Evolutionary conservation across 257 asterid species (phyloP).

Genomic region (Gardenia jasminoides): DNA sequence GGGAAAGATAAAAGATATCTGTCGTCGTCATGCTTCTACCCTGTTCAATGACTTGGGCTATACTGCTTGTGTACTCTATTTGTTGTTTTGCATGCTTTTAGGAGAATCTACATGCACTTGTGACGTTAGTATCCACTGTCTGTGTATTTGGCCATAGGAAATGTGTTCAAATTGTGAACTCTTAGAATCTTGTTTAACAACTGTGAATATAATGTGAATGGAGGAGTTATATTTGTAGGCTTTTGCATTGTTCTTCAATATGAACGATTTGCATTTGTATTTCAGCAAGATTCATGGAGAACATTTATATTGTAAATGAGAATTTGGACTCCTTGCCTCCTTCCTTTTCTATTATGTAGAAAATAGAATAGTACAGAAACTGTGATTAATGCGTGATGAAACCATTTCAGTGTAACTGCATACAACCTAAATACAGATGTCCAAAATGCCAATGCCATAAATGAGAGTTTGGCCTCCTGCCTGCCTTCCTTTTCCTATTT

Average conservation of each 20-base stretch:
- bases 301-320: background rate
- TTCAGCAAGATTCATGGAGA: background rate
- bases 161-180: background rate
- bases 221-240: background rate
- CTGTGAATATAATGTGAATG: no score
- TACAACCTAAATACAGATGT: background rate
- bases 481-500: no score
- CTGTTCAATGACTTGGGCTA: background rate
- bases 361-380: background rate
- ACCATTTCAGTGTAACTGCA: background rate
- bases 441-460: background rate
- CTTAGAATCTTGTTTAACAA: background rate
- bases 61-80: background rate
- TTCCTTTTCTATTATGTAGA: background rate
- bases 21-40: background rate
- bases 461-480: no score
- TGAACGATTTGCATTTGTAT: background rate
- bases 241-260: background rate
- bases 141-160: background rate
- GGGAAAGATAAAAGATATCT: background rate
- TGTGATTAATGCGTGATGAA: no score
- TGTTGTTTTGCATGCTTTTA: background rate
- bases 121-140: no score
- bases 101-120: background rate
- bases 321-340: background rate